Evolutionary conservation across 176 grass and related monocot genomes (phyloP), one percentile per base, ranked within the genome.

Genomic region (Cenchrus fungigraminus): DNA sequence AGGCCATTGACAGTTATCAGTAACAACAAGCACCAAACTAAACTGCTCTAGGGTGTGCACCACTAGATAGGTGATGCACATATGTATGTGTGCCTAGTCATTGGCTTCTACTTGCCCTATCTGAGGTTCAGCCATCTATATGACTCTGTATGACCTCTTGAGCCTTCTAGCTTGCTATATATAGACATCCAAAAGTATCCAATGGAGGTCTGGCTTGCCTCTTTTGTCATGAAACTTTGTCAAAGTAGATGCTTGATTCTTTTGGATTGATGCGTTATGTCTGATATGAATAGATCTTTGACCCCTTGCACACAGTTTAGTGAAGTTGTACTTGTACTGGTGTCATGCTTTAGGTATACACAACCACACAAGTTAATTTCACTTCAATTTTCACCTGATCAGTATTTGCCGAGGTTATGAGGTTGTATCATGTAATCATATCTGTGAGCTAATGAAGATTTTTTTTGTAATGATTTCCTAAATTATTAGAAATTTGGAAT

Each of bases 181-280:
- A 92, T 86, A 83, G 65, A 57, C 74, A 58, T 82, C 56, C 46
- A 78, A 76, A 57, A 74, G 80, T 69, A 86, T 65, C 20, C 13
- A 29, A 12, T 64, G 15, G 55, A 86, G 67, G 88, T 81, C 47
- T 81, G 75, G 25, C 76, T 58, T 92, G 28, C 64, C 45, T 73
- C 51, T 85, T 87, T 85, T 73, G 43, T 22, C 60, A 42, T 85
- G 47, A 64, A 79, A 60, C 47, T 85, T 82, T 85, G 5, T 45
- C 80, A 87, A 80, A 84, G 66, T 65, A 29, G 77, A 72, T 84
- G 52, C 81, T 8, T 43, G 62, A 58, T 73, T 74, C 74, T 60
- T 66, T 82, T 86, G 9, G 42, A 59, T 90, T 52, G 49, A 86
- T 6, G 17, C 78, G 78, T 78, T 91, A 91, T 82, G 85, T 87